Conservation (phyloP, 148 eudicot species). For the Rhododendron williamsianum region DNA sequence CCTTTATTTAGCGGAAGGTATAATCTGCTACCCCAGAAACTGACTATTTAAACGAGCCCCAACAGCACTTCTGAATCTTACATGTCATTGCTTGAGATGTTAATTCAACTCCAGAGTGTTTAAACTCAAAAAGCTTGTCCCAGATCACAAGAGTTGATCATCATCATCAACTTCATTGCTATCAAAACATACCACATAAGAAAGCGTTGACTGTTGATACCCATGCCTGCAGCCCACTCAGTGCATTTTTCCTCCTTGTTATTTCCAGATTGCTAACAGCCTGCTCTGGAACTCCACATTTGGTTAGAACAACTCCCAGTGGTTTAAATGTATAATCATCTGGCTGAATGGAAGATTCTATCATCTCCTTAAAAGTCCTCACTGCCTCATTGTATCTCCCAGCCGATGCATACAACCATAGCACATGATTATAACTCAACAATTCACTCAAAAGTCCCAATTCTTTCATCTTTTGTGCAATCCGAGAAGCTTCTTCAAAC, state of each 20-base stretch:
- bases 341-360: slow-evolving; percentile 42
- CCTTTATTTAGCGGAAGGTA: neutral
- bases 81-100: neutral
- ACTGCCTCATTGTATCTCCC: slow-evolving; percentile 70
- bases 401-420: slow-evolving; percentile 53
- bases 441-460: slow-evolving; percentile 59
- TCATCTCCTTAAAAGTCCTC: slow-evolving; percentile 62
- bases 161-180: slow-evolving; percentile 15
- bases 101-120: neutral
- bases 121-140: slow-evolving; percentile 1
- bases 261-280: slow-evolving; percentile 55
- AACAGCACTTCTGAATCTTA: neutral
- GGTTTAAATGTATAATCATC: slow-evolving; percentile 66
- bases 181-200: slow-evolving; percentile 37
- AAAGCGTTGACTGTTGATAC: slow-evolving; percentile 48
- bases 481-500: slow-evolving; percentile 53
- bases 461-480: slow-evolving; percentile 67
- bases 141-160: neutral
- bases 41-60: neutral
- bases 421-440: slow-evolving; percentile 72
- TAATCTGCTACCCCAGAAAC: neutral
- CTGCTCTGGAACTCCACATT: slow-evolving; percentile 61
- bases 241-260: slow-evolving; percentile 41
- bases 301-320: slow-evolving; percentile 54
- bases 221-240: slow-evolving; percentile 58